Evolutionary conservation across 2,329 filamentous ascomycete genomes (phyloP).

Genomic region (Mycosphaerella sp.): DNA sequence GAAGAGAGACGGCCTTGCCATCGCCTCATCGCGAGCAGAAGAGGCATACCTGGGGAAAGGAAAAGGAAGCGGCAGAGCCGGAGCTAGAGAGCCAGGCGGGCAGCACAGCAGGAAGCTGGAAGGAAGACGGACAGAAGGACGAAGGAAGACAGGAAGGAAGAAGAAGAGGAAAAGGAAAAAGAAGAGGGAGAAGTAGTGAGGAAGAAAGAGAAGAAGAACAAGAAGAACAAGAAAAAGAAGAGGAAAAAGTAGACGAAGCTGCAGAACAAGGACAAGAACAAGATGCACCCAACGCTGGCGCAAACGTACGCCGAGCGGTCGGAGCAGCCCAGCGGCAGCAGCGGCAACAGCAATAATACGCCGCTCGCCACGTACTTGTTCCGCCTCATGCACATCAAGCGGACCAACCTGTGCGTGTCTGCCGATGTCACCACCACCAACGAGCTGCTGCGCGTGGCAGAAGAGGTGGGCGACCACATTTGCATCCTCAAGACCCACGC

Average conservation of each 20-base stretch:
- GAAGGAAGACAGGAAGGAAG: not conserved
- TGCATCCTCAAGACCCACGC: slow-evolving; percentile 56
- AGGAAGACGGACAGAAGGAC: not conserved
- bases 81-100: too few species aligned
- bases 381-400: slow-evolving; percentile 45
- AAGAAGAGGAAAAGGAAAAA: not conserved
- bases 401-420: slow-evolving; percentile 49
- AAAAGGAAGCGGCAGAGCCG: too few species aligned
- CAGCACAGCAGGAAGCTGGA: too few species aligned
- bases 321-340: slow-evolving; percentile 27
- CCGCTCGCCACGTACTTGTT: slow-evolving; percentile 45
- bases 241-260: not conserved
- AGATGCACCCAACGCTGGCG: slow-evolving; percentile 36
- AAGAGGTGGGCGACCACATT: slow-evolving; percentile 55
- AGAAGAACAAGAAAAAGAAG: not conserved
- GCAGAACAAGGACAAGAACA: not conserved
- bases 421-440: slow-evolving; percentile 53
- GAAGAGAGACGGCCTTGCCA: too few species aligned
- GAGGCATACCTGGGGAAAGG: too few species aligned
- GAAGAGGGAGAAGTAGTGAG: not conserved
- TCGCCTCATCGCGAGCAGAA: too few species aligned
- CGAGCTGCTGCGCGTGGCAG: slow-evolving; percentile 50
- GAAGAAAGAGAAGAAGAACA: not conserved
- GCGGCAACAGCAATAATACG: slow-evolving; percentile 28
- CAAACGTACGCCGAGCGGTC: slow-evolving; percentile 44